Evolutionary conservation across 2,329 filamentous ascomycete genomes (phyloP).

Genomic region (Truncatella angustata): DNA sequence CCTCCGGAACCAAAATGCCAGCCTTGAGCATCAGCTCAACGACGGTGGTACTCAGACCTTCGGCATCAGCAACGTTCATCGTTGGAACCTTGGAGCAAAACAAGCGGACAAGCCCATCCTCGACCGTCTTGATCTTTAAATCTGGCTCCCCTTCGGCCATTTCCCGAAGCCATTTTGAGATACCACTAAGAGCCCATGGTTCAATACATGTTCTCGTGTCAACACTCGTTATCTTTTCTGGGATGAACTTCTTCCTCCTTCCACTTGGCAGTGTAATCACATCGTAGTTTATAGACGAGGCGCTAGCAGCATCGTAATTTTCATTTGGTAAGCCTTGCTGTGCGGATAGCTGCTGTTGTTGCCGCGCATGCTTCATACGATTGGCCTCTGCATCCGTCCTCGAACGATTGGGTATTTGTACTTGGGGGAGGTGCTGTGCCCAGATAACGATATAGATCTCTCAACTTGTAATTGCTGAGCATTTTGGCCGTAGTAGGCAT

Average conservation of each 20-base stretch:
- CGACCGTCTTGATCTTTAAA: constrained; percentile 77
- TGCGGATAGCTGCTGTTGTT: constrained; percentile 50
- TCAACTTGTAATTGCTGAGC: constrained; percentile 51
- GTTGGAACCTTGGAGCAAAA: constrained; percentile 96
- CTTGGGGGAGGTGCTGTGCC: constrained; percentile 77
- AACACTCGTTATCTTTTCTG: constrained; percentile 73
- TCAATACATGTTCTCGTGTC: constrained; percentile 85
- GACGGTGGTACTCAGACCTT: constrained; percentile 76
- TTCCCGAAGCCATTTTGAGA: constrained; percentile 81
- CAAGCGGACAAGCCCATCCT: constrained; percentile 81
- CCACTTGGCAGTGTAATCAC: constrained; percentile 79
- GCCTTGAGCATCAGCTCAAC: constrained; percentile 77
- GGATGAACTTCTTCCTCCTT: constrained; percentile 79
- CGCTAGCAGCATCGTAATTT: constrained; percentile 54
- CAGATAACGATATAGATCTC: constrained; percentile 79
- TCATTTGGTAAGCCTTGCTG: constrained; percentile 53
- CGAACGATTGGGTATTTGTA: constrained; percentile 81
- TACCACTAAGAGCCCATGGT: constrained; percentile 90
- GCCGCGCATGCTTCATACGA: constrained; percentile 44
- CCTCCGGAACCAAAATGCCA: constrained; percentile 77
- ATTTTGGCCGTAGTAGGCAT: constrained; percentile 46
- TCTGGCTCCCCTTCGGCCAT: constrained; percentile 92
- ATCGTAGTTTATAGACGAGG: constrained; percentile 64
- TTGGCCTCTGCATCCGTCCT: constrained; percentile 83
- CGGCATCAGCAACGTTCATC: constrained; percentile 97